phyloP scores from a whole-genome alignment of 2,329 filamentous ascomycete genomes.

The Penicillium capsulatum region DNA sequence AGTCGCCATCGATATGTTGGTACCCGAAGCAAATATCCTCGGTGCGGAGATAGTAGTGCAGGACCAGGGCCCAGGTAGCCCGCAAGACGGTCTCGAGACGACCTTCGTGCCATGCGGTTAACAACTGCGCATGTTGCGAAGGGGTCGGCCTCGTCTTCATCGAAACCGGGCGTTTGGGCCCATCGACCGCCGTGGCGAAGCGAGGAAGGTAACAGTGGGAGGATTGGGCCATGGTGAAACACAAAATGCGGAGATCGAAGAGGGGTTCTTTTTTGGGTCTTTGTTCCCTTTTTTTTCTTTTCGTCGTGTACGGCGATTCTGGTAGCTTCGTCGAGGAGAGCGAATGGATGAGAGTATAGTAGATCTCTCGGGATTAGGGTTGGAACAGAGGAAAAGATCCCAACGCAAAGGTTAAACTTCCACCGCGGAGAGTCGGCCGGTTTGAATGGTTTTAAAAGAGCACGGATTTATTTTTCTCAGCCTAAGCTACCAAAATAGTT shows the following conservation, averaged over 20 bases:
- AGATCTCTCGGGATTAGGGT: too few relatives aligned
- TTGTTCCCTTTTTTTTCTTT: too few relatives aligned
- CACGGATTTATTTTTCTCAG: constrained; percentile 9
- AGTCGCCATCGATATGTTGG: constrained; percentile 28
- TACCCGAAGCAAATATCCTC: constrained; percentile 49
- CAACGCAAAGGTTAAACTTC: not conserved
- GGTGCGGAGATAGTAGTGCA: constrained; percentile 45
- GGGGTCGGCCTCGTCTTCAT: constrained; percentile 31
- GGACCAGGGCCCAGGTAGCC: constrained; percentile 46
- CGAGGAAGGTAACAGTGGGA: constrained; percentile 35
- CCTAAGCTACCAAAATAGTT: constrained; percentile 12
- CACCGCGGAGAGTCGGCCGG: constrained; percentile 13
- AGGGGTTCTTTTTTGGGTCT: too few relatives aligned
- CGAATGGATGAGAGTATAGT: too few relatives aligned
- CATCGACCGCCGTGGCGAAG: constrained; percentile 29
- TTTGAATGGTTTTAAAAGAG: constrained; percentile 21
- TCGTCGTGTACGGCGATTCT: too few relatives aligned
- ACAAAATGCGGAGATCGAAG: too few relatives aligned
- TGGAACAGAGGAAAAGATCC: not conserved
- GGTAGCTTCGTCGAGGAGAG: too few relatives aligned
- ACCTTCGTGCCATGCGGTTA: constrained; percentile 29
- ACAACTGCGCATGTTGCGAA: constrained; percentile 28
- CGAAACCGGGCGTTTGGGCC: constrained; percentile 34
- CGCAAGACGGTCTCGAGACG: constrained; percentile 32
- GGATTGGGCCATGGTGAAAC: constrained; percentile 25